Conservation (phyloP, 2,329 filamentous ascomycete species). For the Claviceps maximensis region DNA sequence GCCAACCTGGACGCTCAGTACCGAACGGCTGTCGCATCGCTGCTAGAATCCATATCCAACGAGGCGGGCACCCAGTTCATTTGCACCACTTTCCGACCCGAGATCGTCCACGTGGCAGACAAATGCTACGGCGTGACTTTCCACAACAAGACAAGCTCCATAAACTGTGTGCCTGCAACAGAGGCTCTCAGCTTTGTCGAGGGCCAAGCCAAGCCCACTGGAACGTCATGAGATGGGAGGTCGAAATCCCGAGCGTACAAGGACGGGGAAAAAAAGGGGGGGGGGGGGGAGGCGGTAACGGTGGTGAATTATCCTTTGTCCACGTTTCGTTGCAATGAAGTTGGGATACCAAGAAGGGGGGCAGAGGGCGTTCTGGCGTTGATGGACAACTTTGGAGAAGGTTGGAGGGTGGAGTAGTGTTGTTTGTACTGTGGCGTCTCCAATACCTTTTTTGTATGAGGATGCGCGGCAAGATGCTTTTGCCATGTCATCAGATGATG, state of each 20-base stretch:
- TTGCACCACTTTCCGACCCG: slow-evolving; percentile 94
- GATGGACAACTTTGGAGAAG: neutral
- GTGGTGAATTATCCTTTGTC: neutral
- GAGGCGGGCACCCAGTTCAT: slow-evolving; percentile 72
- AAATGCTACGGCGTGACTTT: slow-evolving; percentile 97
- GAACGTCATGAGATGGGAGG: slow-evolving; percentile 7
- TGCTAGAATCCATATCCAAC: slow-evolving; percentile 66
- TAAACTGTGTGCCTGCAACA: slow-evolving; percentile 78
- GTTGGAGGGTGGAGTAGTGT: neutral
- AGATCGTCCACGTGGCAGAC: slow-evolving; percentile 90
- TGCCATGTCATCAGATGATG: neutral
- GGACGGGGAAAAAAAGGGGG: neutral
- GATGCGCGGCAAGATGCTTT: neutral
- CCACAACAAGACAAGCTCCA: slow-evolving; percentile 83
- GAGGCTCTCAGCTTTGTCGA: slow-evolving; percentile 91
- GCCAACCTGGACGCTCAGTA: slow-evolving; percentile 98
- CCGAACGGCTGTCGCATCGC: slow-evolving; percentile 82
- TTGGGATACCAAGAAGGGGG: neutral
- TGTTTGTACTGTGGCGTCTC: neutral
- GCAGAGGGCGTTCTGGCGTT: neutral
- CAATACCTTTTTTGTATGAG: neutral
- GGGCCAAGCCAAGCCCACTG: slow-evolving; percentile 45
- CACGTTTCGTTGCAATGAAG: neutral
- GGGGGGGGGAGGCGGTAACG: too few species aligned
- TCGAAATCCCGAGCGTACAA: neutral